A percentile compares a stretch with the other conserved stretches of the same genome.
Conservation (phyloP, 2,329 filamentous ascomycete species). For the Davidsoniella virescens region DNA sequence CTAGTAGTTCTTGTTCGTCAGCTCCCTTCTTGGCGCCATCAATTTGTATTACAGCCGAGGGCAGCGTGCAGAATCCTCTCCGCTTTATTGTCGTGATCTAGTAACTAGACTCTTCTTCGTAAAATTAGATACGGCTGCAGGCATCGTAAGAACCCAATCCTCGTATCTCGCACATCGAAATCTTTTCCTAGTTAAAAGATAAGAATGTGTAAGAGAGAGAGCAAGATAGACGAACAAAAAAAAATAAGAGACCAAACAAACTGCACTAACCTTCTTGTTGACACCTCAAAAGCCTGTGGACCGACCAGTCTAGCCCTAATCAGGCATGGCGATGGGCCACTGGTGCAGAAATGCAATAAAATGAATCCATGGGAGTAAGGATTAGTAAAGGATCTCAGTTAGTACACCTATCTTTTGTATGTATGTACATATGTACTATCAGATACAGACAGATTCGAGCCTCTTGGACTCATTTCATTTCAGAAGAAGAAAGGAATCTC, state of each 20-base stretch:
- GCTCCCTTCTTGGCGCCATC: neutral
- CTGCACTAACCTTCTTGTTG: too few relatives aligned
- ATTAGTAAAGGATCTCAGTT: too few relatives aligned
- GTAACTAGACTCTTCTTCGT: too few relatives aligned
- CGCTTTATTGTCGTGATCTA: neutral
- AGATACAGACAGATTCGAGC: too few relatives aligned
- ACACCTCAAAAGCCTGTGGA: too few relatives aligned
- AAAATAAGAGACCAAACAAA: too few relatives aligned
- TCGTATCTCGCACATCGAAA: slow-evolving; percentile 2
- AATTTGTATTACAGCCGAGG: neutral
- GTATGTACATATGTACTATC: too few relatives aligned
- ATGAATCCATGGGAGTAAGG: neutral
- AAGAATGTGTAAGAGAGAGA: too few relatives aligned
- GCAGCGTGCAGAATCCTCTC: neutral
- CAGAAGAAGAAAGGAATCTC: too few relatives aligned
- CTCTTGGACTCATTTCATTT: neutral
- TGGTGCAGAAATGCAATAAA: neutral
- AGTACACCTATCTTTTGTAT: too few relatives aligned
- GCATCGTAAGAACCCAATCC: slow-evolving; percentile 2
- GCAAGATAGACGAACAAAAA: too few relatives aligned
- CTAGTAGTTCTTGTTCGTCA: neutral
- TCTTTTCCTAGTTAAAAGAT: neutral
- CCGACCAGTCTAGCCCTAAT: neutral
- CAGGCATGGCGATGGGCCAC: neutral
- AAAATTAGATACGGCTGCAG: neutral